A percentile compares a stretch with the other conserved stretches of the same genome.
Evolutionary conservation across 192 early-diverging fungal genomes (phyloP).

Genomic region (Linnemannia exigua): DNA sequence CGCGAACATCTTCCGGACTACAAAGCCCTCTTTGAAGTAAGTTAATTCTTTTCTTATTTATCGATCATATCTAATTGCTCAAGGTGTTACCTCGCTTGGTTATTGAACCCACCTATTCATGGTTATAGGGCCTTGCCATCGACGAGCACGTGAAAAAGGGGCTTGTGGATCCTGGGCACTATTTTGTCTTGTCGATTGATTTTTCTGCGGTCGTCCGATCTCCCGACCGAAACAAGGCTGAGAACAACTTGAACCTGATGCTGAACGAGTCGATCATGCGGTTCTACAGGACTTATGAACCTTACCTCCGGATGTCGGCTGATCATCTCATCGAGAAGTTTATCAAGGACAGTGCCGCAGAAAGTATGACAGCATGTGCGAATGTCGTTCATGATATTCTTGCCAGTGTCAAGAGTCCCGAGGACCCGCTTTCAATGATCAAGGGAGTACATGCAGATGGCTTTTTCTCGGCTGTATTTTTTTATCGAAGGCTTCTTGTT

Average conservation of each 20-base stretch:
- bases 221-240: too few species aligned
- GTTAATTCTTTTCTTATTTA: slow-evolving; percentile 5
- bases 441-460: slow-evolving; percentile 41
- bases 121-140: slow-evolving; percentile 45
- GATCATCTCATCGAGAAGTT: slow-evolving; percentile 27
- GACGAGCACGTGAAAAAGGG: slow-evolving; percentile 33
- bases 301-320: slow-evolving; percentile 28
- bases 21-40: slow-evolving; percentile 39
- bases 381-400: slow-evolving; percentile 30
- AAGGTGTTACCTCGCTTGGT: slow-evolving; percentile 10
- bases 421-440: slow-evolving; percentile 54
- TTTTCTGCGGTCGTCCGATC: too few species aligned
- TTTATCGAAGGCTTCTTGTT: slow-evolving; percentile 12
- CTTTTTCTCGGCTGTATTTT: slow-evolving; percentile 7
- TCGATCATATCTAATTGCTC: slow-evolving; percentile 19
- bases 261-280: slow-evolving; percentile 36
- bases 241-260: too few species aligned
- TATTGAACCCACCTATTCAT: slow-evolving; percentile 25
- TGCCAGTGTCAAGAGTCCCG: slow-evolving; percentile 25
- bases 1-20: slow-evolving; percentile 48
- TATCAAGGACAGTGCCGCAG: slow-evolving; percentile 22
- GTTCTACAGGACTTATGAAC: slow-evolving; percentile 47
- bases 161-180: slow-evolving; percentile 8
- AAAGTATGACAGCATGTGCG: slow-evolving; percentile 35
- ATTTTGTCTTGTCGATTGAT: background rate